Conservation (phyloP, 2,329 filamentous ascomycete species). For the Botrytis sinoallii region DNA sequence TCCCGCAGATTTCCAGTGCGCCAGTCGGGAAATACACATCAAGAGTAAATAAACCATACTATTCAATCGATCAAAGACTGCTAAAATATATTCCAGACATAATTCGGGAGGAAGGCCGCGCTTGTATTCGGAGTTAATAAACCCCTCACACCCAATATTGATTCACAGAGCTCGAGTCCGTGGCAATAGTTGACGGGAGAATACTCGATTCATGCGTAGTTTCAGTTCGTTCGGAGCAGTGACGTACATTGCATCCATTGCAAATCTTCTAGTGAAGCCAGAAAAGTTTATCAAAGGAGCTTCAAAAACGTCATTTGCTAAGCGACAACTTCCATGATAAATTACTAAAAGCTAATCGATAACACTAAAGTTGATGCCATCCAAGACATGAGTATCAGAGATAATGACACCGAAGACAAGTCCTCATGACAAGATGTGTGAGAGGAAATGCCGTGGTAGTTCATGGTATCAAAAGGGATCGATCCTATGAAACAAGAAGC, state of each 20-base stretch:
- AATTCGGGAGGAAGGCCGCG: not conserved
- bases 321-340: not conserved
- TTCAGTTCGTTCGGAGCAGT: not conserved
- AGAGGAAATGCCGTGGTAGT: conserved; percentile 26
- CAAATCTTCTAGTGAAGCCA: not conserved
- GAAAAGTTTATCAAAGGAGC: not conserved
- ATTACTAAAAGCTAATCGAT: conserved; percentile 10
- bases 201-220: not conserved
- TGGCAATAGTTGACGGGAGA: not conserved
- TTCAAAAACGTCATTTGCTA: not conserved
- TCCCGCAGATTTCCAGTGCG: not conserved
- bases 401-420: conserved; percentile 24
- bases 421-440: conserved; percentile 21
- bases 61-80: not conserved
- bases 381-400: not conserved
- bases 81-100: not conserved
- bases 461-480: conserved; percentile 14
- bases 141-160: not conserved
- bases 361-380: not conserved
- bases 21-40: not conserved
- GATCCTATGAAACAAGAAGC: not conserved
- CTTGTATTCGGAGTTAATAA: not conserved
- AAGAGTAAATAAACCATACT: not conserved
- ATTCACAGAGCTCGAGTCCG: not conserved
- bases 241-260: not conserved